phyloP scores from a whole-genome alignment of 352 stramenopile genomes.

The Phytophthora pseudosyringae region DNA sequence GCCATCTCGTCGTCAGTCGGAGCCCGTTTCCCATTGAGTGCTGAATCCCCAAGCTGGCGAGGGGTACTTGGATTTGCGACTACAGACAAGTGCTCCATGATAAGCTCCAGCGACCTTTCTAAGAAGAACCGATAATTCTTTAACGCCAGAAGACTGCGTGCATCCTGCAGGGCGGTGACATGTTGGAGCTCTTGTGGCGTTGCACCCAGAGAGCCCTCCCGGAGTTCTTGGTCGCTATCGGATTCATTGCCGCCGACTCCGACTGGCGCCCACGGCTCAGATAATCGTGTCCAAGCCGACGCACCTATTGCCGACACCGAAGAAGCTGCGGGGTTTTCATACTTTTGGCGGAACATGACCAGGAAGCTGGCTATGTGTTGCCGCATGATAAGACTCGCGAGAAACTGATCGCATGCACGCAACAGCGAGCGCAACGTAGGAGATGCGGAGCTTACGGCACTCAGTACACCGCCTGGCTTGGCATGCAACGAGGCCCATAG shows the following conservation, averaged over 20 bases:
- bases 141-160: constrained; percentile 59
- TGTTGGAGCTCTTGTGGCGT: constrained; percentile 39
- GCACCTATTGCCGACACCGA: constrained; percentile 15
- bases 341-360: constrained; percentile 62
- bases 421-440: constrained; percentile 43
- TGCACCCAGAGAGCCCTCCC: constrained; percentile 31
- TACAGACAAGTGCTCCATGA: constrained; percentile 52
- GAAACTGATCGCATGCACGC: constrained; percentile 51
- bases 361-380: constrained; percentile 54
- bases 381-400: constrained; percentile 48
- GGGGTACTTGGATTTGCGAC: constrained; percentile 26
- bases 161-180: constrained; percentile 53
- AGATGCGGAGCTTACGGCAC: constrained; percentile 39
- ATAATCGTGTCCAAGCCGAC: constrained; percentile 41
- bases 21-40: constrained; percentile 23
- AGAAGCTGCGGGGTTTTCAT: constrained; percentile 30
- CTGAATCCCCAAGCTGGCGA: constrained; percentile 20
- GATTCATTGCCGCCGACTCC: constrained; percentile 21
- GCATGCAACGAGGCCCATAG: constrained; percentile 47
- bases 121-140: constrained; percentile 83
- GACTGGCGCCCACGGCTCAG: constrained; percentile 33
- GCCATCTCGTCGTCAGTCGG: constrained; percentile 61
- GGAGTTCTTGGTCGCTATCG: constrained; percentile 38
- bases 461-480: constrained; percentile 44
- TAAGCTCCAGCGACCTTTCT: constrained; percentile 58